Evolutionary conservation across 768 basidiomycete species (phyloP).

Genomic region (Mycena crocata): DNA sequence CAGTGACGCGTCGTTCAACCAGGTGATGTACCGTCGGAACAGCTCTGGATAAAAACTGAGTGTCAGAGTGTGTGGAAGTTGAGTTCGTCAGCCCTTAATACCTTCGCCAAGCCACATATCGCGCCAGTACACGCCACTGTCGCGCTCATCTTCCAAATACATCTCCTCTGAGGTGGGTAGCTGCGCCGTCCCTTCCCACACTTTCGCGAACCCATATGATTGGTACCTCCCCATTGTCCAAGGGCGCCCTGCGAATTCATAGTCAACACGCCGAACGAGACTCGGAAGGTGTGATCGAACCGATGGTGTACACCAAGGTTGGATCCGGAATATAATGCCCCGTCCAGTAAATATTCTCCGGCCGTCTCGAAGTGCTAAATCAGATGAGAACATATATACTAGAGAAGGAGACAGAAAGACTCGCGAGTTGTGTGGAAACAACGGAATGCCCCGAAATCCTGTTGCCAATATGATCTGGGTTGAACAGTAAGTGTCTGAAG

Average conservation of each 20-base stretch:
- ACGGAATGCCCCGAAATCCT: not conserved
- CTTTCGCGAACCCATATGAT: conserved; percentile 36
- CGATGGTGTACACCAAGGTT: conserved; percentile 41
- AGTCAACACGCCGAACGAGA: not conserved
- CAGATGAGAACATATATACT: not conserved
- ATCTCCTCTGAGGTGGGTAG: not conserved
- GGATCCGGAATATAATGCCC: conserved; percentile 48
- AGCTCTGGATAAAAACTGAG: not conserved
- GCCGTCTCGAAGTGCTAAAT: not conserved
- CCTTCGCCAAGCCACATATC: conserved; percentile 20
- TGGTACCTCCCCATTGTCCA: conserved; percentile 35
- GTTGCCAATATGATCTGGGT: conserved; percentile 24
- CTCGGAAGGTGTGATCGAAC: not conserved
- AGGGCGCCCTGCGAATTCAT: conserved; percentile 25
- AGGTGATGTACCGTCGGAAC: conserved; percentile 16
- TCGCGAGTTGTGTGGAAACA: conserved; percentile 20
- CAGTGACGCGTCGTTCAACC: conserved; percentile 25
- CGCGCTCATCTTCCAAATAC: not conserved
- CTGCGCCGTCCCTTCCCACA: conserved; percentile 37
- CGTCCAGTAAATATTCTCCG: conserved; percentile 33
- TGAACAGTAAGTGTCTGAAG: not conserved
- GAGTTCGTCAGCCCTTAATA: not conserved
- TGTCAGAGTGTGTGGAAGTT: not conserved
- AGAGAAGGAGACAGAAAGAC: not conserved
- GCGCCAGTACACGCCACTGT: not conserved